These are phyloP conservation scores for Talaromyces stipitatus DNA, from an alignment of 495 filamentous ascomycete species.

Conservation along the genomic window DNA sequence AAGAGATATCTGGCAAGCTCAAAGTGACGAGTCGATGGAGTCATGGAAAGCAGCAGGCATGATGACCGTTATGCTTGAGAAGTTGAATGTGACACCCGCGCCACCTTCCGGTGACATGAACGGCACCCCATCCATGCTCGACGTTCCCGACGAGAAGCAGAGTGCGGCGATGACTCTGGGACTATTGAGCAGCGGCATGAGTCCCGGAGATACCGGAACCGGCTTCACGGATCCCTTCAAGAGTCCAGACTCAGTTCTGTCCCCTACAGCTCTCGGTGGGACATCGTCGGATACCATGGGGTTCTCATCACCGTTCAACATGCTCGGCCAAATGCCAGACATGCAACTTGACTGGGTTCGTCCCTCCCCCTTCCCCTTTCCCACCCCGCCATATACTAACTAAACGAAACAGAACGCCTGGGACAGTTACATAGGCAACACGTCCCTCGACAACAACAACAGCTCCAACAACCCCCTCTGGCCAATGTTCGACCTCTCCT, in stretches of 20 bases:
- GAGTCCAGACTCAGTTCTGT: constrained; percentile 23
- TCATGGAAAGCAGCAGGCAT: constrained; percentile 77
- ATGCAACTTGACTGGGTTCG: constrained; percentile 76
- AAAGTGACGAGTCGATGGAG: constrained; percentile 72
- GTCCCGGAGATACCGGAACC: constrained; percentile 44
- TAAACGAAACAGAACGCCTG: constrained; percentile 41
- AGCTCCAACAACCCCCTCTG: constrained; percentile 39
- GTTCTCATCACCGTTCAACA: constrained; percentile 43
- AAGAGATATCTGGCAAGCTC: constrained; percentile 68
- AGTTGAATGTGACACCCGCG: constrained; percentile 49
- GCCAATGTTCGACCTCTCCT: constrained; percentile 33
- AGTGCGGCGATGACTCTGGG: constrained; percentile 76
- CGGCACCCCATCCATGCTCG: constrained; percentile 15
- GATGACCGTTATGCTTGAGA: constrained; percentile 70
- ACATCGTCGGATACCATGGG: constrained; percentile 28
- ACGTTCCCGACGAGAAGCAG: constrained; percentile 40
- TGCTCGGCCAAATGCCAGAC: constrained; percentile 54
- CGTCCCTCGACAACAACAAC: constrained; percentile 29
- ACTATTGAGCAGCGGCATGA: constrained; percentile 66
- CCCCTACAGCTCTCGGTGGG: constrained; percentile 25
- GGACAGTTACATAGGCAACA: constrained; percentile 49
- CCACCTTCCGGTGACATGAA: constrained; percentile 18
- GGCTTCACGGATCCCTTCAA: constrained; percentile 27
- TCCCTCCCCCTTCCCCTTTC: not conserved
- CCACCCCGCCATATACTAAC: constrained; percentile 4